Evolutionary conservation across 352 stramenopile genomes (phyloP).

Genomic region (Phytopythium chamaehyphon): DNA sequence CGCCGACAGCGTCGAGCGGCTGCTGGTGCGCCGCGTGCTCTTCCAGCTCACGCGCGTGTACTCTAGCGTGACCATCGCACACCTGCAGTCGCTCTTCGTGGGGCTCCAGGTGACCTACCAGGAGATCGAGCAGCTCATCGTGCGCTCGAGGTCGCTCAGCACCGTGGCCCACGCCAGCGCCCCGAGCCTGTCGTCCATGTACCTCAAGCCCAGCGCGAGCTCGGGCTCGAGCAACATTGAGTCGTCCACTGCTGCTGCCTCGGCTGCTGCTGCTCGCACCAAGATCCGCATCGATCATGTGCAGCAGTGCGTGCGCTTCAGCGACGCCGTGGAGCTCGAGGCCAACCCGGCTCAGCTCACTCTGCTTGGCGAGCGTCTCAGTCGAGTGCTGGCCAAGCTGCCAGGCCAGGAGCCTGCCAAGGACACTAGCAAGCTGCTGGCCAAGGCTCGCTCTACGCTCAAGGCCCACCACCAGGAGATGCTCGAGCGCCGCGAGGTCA

Average conservation of each 20-base stretch:
- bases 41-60: constrained; percentile 87
- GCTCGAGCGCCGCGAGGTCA: constrained; percentile 90
- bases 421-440: constrained; percentile 64
- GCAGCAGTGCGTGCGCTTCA: constrained; percentile 83
- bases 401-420: constrained; percentile 10
- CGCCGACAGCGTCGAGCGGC: constrained; percentile 52
- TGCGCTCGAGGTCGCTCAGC: constrained; percentile 65
- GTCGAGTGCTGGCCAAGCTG: constrained; percentile 56
- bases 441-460: constrained; percentile 56
- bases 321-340: constrained; percentile 72
- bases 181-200: constrained; percentile 61
- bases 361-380: constrained; percentile 61
- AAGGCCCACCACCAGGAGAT: constrained; percentile 80
- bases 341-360: constrained; percentile 75
- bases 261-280: constrained; percentile 42
- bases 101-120: constrained; percentile 66
- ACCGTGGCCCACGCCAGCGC: constrained; percentile 58
- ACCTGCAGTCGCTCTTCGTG: constrained; percentile 86
- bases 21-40: constrained; percentile 73
- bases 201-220: constrained; percentile 32
- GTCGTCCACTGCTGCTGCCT: constrained; percentile 45
- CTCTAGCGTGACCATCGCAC: constrained; percentile 80
- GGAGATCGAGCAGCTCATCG: constrained; percentile 87
- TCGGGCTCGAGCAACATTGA: constrained; percentile 22
- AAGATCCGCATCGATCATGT: constrained; percentile 86